Percentiles rank a stretch among this genome's conserved stretches.
phyloP scores from a whole-genome alignment of 768 basidiomycete species.

The Hortiboletus flavorubellus region DNA sequence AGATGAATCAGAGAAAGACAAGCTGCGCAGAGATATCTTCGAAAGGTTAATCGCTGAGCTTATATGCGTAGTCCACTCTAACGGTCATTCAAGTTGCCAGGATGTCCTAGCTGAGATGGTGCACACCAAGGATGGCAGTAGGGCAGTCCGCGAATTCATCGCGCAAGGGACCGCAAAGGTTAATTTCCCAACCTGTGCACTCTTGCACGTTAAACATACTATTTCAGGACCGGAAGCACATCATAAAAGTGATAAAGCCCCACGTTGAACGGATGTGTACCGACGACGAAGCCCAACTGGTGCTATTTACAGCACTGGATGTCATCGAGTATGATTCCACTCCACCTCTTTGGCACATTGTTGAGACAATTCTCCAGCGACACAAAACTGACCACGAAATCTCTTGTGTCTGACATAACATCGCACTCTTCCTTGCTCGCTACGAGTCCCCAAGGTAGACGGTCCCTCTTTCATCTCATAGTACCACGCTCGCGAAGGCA shows the following conservation, averaged over 20 bases:
- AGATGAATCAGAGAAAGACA: conserved; percentile 68
- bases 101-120: conserved; percentile 90
- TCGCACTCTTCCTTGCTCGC: conserved; percentile 55
- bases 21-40: conserved; percentile 73
- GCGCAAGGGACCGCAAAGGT: conserved; percentile 83
- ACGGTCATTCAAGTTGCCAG: conserved; percentile 52
- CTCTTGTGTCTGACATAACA: conserved; percentile 68
- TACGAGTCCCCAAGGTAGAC: conserved; percentile 68
- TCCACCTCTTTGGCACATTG: background rate
- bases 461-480: conserved; percentile 79
- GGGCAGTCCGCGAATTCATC: conserved; percentile 81
- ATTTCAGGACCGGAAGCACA: conserved; percentile 80
- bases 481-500: conserved; percentile 80
- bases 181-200: background rate
- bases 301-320: conserved; percentile 87
- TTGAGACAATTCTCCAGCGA: conserved; percentile 50
- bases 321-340: conserved; percentile 68
- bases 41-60: conserved; percentile 54
- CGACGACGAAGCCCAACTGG: conserved; percentile 87
- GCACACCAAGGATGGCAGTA: conserved; percentile 89
- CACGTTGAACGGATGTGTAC: conserved; percentile 85
- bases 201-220: background rate
- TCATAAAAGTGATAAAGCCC: conserved; percentile 84
- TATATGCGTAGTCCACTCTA: background rate
- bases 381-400: conserved; percentile 85